phyloP scores from a whole-genome alignment of 2,329 filamentous ascomycete species.

The Fusarium sp. region DNA sequence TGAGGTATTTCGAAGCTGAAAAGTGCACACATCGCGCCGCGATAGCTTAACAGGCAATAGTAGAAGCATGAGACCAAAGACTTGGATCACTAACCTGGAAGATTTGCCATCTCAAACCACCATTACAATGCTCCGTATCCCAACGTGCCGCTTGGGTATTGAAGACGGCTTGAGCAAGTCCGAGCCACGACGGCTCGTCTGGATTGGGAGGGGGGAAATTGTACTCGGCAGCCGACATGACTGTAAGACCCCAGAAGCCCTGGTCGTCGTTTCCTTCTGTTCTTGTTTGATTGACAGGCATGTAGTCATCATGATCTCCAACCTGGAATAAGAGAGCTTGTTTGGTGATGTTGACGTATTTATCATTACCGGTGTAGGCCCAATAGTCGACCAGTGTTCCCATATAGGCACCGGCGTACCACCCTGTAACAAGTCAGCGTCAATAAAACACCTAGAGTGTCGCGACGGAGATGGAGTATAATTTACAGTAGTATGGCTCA shows the following conservation, averaged over 20 bases:
- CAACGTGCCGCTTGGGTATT: slow-evolving; percentile 79
- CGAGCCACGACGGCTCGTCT: slow-evolving; percentile 70
- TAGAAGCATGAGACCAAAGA: background rate
- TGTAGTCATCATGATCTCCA: slow-evolving; percentile 77
- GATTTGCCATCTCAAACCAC: slow-evolving; percentile 86
- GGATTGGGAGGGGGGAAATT: slow-evolving; percentile 68
- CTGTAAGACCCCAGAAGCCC: slow-evolving; percentile 76
- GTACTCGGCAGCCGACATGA: slow-evolving; percentile 75
- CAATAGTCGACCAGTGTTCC: slow-evolving; percentile 82
- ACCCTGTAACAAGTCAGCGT: slow-evolving; percentile 56
- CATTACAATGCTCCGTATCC: slow-evolving; percentile 74
- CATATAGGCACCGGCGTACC: slow-evolving; percentile 79
- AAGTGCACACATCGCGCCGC: background rate
- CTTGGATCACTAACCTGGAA: slow-evolving; percentile 57
- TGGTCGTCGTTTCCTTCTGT: slow-evolving; percentile 80
- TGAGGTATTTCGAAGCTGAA: background rate
- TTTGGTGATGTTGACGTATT: slow-evolving; percentile 73
- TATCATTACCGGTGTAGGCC: slow-evolving; percentile 79
- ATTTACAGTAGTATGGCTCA: slow-evolving; percentile 64
- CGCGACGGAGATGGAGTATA: background rate
- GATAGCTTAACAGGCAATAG: background rate
- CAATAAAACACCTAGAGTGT: background rate
- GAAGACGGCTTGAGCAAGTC: slow-evolving; percentile 81
- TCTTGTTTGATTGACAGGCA: slow-evolving; percentile 76
- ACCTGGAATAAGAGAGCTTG: slow-evolving; percentile 79